These are phyloP conservation scores for Monilinia fructicola DNA, from an alignment of 2,329 filamentous ascomycete genomes.

Conservation along the genomic window DNA sequence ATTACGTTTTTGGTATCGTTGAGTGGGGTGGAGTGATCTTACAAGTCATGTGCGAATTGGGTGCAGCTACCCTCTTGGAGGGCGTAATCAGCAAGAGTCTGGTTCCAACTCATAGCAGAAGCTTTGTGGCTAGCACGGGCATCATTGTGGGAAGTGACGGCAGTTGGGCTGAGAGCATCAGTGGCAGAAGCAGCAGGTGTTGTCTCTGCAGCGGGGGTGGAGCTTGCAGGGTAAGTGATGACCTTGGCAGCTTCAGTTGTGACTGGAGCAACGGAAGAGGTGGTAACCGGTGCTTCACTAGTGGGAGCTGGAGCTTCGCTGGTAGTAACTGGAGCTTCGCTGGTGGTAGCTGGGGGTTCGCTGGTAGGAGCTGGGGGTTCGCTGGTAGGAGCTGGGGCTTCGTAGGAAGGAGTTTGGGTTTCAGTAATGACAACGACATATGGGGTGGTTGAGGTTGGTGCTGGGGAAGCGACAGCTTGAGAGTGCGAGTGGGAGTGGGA, in stretches of 20 bases:
- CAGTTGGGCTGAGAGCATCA: constrained; percentile 26
- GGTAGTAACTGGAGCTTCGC: not conserved
- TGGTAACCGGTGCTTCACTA: not conserved
- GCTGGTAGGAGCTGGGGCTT: constrained; percentile 14
- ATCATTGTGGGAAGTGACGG: constrained; percentile 64
- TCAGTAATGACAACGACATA: constrained; percentile 13
- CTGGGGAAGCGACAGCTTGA: constrained; percentile 7
- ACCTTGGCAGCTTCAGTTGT: not conserved
- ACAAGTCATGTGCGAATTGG: constrained; percentile 74
- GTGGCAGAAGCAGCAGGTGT: constrained; percentile 23
- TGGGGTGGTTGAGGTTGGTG: constrained; percentile 20
- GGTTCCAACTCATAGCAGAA: constrained; percentile 63
- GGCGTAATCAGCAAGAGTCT: constrained; percentile 63
- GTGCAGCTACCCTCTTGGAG: constrained; percentile 63
- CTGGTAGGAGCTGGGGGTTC: not conserved
- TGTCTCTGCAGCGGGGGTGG: constrained; percentile 8
- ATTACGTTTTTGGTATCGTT: not conserved
- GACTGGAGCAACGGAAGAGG: not conserved
- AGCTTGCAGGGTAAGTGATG: not conserved
- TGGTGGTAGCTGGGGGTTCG: not conserved
- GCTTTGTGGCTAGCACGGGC: constrained; percentile 83
- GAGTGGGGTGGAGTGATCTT: constrained; percentile 44
- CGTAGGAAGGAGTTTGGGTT: constrained; percentile 15
- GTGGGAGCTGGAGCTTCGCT: constrained; percentile 10
- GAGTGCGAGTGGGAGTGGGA: constrained; percentile 22